phyloP scores from a whole-genome alignment of 345 rosid genomes.

The Bretschneidera sinensis region DNA sequence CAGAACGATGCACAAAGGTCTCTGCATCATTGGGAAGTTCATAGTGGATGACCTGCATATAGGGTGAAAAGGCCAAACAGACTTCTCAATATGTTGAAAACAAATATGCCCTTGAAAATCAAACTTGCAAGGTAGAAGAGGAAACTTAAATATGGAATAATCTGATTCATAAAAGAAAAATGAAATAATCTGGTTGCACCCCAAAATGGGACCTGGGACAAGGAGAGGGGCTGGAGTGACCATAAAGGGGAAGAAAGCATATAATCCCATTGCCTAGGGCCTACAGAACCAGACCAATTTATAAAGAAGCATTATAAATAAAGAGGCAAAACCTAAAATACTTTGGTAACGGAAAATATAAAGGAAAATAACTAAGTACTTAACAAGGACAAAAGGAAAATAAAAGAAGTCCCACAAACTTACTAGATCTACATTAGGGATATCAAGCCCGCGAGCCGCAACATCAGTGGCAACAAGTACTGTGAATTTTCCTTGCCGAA shows the following conservation, averaged over 20 bases:
- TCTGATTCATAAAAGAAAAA: too few relatives aligned
- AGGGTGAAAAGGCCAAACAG: slow-evolving; percentile 10
- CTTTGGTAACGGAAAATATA: too few relatives aligned
- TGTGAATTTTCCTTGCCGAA: slow-evolving; percentile 95
- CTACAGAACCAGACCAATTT: too few relatives aligned
- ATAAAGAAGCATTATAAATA: background rate
- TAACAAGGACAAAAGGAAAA: too few relatives aligned
- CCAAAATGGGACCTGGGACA: too few relatives aligned
- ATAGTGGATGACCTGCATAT: slow-evolving; percentile 77
- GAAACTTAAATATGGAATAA: too few relatives aligned
- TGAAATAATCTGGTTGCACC: too few relatives aligned
- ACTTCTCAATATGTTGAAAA: slow-evolving; percentile 7
- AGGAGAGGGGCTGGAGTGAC: too few relatives aligned
- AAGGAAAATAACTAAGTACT: too few relatives aligned
- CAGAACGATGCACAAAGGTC: slow-evolving; percentile 98
- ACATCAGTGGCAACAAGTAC: slow-evolving; percentile 98
- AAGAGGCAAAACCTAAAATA: too few relatives aligned
- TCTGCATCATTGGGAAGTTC: slow-evolving; percentile 98
- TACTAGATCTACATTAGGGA: slow-evolving; percentile 94
- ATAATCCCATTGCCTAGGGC: too few relatives aligned
- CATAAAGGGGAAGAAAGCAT: too few relatives aligned
- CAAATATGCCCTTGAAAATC: slow-evolving; percentile 6
- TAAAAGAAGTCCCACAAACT: slow-evolving; percentile 13
- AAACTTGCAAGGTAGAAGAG: slow-evolving; percentile 11
- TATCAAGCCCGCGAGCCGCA: slow-evolving; percentile 99